These are phyloP conservation scores for Heimioporus punctisporus DNA, from an alignment of 1,284 basidiomycete species.

Conservation along the genomic window DNA sequence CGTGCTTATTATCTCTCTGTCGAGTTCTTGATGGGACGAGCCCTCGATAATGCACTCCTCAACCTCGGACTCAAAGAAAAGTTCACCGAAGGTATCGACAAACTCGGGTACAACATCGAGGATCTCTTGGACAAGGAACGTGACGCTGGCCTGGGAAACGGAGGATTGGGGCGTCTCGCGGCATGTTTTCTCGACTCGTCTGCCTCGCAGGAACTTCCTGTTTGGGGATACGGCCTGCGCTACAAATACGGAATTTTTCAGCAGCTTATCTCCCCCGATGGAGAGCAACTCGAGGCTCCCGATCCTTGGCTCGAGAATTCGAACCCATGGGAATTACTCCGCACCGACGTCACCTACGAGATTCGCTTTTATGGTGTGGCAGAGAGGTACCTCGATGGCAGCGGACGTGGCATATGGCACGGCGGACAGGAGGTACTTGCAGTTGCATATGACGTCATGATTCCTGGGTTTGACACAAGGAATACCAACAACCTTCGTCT, in stretches of 20 bases:
- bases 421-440: conserved; percentile 93
- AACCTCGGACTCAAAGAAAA: conserved; percentile 84
- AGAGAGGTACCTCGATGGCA: conserved; percentile 65
- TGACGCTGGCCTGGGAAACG: conserved; percentile 90
- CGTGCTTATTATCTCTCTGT: conserved; percentile 90
- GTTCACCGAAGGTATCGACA: conserved; percentile 66
- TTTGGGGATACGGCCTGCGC: conserved; percentile 90
- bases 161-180: conserved; percentile 88
- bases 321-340: conserved; percentile 90
- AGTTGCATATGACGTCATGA: conserved; percentile 89
- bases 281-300: conserved; percentile 88
- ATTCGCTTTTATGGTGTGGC: conserved; percentile 88
- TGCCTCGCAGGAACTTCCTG: conserved; percentile 79
- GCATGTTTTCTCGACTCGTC: conserved; percentile 92
- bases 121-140: conserved; percentile 87
- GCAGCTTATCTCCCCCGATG: conserved; percentile 85
- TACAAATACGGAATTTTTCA: conserved; percentile 97
- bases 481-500: conserved; percentile 81
- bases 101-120: conserved; percentile 88
- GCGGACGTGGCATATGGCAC: conserved; percentile 72
- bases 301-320: conserved; percentile 92
- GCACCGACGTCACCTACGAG: conserved; percentile 80
- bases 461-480: conserved; percentile 83
- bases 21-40: conserved; percentile 91
- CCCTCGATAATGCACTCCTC: conserved; percentile 88